These are phyloP conservation scores for Scleroderma citrinum DNA, from an alignment of 768 basidiomycete species.

Conservation along the genomic window DNA sequence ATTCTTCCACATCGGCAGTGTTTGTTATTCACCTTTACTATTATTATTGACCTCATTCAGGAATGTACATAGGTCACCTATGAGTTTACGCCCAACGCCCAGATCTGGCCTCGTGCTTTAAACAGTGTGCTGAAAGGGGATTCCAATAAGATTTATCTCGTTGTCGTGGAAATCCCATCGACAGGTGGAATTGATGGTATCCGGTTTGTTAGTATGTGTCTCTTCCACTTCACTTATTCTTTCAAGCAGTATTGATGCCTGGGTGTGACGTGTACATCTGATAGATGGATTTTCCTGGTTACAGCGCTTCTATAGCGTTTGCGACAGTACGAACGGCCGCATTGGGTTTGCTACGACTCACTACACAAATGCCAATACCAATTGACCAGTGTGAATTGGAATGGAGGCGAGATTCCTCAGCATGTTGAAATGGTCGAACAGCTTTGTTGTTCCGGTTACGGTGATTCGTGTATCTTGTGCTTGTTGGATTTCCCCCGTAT, in stretches of 20 bases:
- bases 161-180: background rate
- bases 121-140: slow-evolving; percentile 29
- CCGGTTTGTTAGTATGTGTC: no score
- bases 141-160: slow-evolving; percentile 1
- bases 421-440: no score
- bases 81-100: slow-evolving; percentile 26
- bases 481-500: no score
- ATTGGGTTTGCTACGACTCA: slow-evolving; percentile 32
- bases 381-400: background rate
- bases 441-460: no score
- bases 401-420: slow-evolving; percentile 1
- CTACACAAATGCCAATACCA: slow-evolving; percentile 17
- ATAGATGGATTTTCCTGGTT: background rate
- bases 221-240: no score
- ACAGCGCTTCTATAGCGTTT: slow-evolving; percentile 33
- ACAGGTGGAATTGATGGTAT: no score
- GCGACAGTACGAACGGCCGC: slow-evolving; percentile 24
- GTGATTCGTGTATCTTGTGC: no score
- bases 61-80: slow-evolving; percentile 11
- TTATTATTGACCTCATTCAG: no score
- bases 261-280: background rate
- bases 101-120: slow-evolving; percentile 29
- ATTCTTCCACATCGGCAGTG: slow-evolving; percentile 7
- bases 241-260: no score
- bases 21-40: no score